These are phyloP conservation scores for Butyriboletus appendiculatus DNA, from an alignment of 1,284 basidiomycete species.

Conservation along the genomic window DNA sequence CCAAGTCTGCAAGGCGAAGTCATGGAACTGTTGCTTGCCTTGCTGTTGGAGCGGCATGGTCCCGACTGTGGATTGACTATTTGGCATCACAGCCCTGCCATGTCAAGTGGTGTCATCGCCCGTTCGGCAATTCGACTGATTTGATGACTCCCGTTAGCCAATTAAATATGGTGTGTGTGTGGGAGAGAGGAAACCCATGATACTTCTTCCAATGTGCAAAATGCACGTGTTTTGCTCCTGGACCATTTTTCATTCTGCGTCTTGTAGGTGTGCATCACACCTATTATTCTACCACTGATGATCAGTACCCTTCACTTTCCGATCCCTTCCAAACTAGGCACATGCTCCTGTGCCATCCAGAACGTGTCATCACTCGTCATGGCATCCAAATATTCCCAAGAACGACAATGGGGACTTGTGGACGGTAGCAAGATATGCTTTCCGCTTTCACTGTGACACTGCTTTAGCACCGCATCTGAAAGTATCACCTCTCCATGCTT, in stretches of 20 bases:
- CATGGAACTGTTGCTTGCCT: too few species aligned
- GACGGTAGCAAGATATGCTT: not conserved
- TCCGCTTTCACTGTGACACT: not conserved
- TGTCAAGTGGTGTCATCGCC: not conserved
- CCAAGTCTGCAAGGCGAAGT: too few species aligned
- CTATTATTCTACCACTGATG: not conserved
- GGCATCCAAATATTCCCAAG: not conserved
- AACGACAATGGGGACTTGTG: not conserved
- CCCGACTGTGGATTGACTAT: not conserved
- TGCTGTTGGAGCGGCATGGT: too few species aligned
- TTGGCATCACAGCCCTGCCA: not conserved
- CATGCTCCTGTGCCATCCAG: constrained; percentile 3
- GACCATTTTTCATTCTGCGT: not conserved
- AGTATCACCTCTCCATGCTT: not conserved
- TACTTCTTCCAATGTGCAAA: not conserved
- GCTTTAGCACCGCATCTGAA: not conserved
- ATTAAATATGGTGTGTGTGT: too few species aligned
- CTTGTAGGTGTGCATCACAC: not conserved
- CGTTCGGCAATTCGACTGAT: not conserved
- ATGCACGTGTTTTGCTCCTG: not conserved
- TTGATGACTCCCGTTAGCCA: too few species aligned
- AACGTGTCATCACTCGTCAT: not conserved
- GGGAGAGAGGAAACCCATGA: not conserved
- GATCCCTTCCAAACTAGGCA: not conserved
- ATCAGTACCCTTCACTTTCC: constrained; percentile 4